Conservation (phyloP, 1,284 basidiomycete species). For the Hemileia vastatrix region DNA sequence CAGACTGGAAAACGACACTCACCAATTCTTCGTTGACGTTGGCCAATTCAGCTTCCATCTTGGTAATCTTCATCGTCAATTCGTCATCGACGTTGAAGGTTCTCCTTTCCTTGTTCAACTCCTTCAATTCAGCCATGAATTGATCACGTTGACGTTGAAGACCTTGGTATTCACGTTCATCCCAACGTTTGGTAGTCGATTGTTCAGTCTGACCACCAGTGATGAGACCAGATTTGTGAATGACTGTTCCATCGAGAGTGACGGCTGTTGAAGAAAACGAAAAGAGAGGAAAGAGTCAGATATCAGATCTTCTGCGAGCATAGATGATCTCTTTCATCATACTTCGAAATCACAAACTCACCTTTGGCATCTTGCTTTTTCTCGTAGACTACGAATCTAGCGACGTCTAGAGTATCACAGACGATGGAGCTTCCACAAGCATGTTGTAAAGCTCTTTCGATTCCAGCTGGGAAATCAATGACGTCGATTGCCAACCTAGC, state of each 20-base stretch:
- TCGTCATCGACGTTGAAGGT: conserved; percentile 71
- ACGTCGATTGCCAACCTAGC: conserved; percentile 89
- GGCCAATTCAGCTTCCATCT: conserved; percentile 63
- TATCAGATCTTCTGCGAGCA: not conserved
- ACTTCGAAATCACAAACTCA: conserved; percentile 43
- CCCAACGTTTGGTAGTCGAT: conserved; percentile 68
- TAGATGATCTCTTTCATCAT: too few relatives aligned
- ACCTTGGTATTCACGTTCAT: conserved; percentile 80
- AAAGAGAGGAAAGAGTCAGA: not conserved
- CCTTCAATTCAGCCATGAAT: conserved; percentile 64
- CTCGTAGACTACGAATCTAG: conserved; percentile 79
- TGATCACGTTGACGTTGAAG: conserved; percentile 65
- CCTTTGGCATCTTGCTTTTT: conserved; percentile 92
- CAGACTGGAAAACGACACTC: conserved; percentile 33
- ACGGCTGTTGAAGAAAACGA: conserved; percentile 56
- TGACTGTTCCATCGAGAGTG: conserved; percentile 88
- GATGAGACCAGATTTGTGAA: conserved; percentile 93
- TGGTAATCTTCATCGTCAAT: conserved; percentile 62
- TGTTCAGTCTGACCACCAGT: conserved; percentile 81
- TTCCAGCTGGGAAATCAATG: conserved; percentile 70
- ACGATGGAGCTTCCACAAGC: conserved; percentile 90
- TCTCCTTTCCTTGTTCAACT: conserved; percentile 70
- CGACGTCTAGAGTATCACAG: conserved; percentile 87
- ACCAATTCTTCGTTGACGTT: conserved; percentile 75
- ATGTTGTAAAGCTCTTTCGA: conserved; percentile 88